A percentile compares a stretch with the other conserved stretches of the same genome.
phyloP scores from a whole-genome alignment of 192 early-diverging fungal genomes.

The Lunasporangiospora selenospora region DNA sequence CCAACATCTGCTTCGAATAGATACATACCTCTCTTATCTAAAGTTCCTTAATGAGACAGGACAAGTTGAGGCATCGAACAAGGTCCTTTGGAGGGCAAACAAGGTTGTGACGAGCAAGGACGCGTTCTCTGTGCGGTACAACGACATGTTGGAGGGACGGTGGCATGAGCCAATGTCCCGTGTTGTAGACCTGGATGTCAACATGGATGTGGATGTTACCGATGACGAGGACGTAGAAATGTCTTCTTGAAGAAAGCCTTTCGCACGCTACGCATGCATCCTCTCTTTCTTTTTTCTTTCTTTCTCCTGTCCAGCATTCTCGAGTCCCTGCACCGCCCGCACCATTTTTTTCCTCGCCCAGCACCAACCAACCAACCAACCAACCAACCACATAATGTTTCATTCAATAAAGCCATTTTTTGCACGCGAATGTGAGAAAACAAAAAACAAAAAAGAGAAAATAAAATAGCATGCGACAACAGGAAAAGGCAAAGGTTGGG shows the following conservation, averaged over 20 bases:
- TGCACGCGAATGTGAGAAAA: neutral
- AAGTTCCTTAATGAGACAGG: conserved; percentile 51
- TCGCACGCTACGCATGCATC: neutral
- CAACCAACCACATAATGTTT: neutral
- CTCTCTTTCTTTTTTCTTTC: no score
- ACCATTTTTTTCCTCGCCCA: neutral
- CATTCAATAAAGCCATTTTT: neutral
- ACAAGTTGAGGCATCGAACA: conserved; percentile 54
- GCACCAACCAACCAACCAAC: neutral
- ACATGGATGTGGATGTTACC: conserved; percentile 27
- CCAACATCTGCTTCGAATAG: conserved; percentile 13
- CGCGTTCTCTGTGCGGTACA: conserved; percentile 50
- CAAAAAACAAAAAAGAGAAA: no score
- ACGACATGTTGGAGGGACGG: conserved; percentile 28
- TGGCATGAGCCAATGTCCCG: conserved; percentile 30
- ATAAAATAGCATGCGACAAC: no score
- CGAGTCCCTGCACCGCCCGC: no score
- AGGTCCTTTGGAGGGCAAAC: conserved; percentile 64
- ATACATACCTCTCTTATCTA: conserved; percentile 51
- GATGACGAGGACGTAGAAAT: neutral
- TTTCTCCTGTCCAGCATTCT: no score
- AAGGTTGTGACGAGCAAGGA: conserved; percentile 65
- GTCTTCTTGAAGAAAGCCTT: neutral
- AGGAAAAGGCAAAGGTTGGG: no score
- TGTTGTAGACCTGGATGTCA: conserved; percentile 13